Evolutionary conservation across 2,329 filamentous ascomycete species (phyloP).

Genomic region (Penicillium sp.): DNA sequence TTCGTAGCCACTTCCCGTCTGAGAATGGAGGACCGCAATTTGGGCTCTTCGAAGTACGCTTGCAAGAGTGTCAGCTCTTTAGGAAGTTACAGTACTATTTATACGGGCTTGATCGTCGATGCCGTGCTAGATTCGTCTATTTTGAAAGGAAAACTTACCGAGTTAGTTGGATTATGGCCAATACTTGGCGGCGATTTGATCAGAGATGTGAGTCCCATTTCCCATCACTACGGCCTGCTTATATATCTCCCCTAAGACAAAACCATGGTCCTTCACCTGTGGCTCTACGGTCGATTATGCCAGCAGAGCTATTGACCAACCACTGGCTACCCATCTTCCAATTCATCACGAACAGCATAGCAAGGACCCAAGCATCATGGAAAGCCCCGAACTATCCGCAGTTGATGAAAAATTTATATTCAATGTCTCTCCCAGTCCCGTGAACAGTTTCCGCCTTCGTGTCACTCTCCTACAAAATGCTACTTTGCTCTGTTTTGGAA

Average conservation of each 20-base stretch:
- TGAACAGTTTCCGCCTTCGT: background rate
- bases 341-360: background rate
- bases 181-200: background rate
- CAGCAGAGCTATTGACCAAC: background rate
- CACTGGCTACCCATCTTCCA: background rate
- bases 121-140: background rate
- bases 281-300: background rate
- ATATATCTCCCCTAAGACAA: background rate
- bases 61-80: background rate
- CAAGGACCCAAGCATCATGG: background rate
- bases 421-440: background rate
- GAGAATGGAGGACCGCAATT: conserved; percentile 22
- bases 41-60: conserved; percentile 1
- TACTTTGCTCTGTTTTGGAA: background rate
- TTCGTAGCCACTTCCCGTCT: background rate
- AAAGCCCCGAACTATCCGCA: background rate
- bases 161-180: background rate
- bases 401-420: background rate
- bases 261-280: background rate
- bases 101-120: background rate
- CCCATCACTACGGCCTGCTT: background rate
- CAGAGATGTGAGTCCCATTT: background rate
- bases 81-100: background rate
- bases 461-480: background rate
- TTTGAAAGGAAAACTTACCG: background rate